These are phyloP conservation scores for Alternaria solani DNA, from an alignment of 2,329 filamentous ascomycete species.

Conservation along the genomic window DNA sequence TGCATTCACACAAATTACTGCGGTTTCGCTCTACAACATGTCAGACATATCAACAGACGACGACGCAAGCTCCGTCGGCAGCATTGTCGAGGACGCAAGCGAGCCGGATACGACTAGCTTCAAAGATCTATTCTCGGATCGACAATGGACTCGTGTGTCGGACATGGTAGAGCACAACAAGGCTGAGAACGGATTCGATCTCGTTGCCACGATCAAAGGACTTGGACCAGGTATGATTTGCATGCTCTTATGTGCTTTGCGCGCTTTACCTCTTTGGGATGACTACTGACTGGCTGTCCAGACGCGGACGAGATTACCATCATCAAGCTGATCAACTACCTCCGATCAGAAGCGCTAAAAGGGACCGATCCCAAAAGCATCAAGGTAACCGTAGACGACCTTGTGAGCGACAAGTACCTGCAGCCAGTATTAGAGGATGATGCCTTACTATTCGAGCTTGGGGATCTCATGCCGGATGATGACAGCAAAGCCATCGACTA, in stretches of 20 bases:
- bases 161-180: slow-evolving; percentile 42
- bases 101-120: slow-evolving; percentile 47
- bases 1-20: slow-evolving; percentile 2
- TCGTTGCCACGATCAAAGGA: slow-evolving; percentile 37
- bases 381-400: slow-evolving; percentile 65
- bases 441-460: slow-evolving; percentile 84
- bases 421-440: slow-evolving; percentile 89
- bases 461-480: slow-evolving; percentile 67
- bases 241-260: background rate
- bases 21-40: slow-evolving; percentile 22
- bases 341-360: slow-evolving; percentile 53
- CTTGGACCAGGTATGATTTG: slow-evolving; percentile 38
- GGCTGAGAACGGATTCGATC: slow-evolving; percentile 38
- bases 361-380: slow-evolving; percentile 53
- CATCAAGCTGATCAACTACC: slow-evolving; percentile 57
- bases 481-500: slow-evolving; percentile 43
- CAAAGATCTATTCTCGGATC: slow-evolving; percentile 48
- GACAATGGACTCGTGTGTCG: slow-evolving; percentile 37
- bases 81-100: slow-evolving; percentile 46
- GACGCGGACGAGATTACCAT: slow-evolving; percentile 44
- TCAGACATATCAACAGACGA: slow-evolving; percentile 41
- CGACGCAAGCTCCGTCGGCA: slow-evolving; percentile 44
- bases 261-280: slow-evolving; percentile 26
- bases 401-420: slow-evolving; percentile 82
- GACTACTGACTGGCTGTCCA: slow-evolving; percentile 27